Evolutionary conservation across 345 rosid species (phyloP).

Genomic region (Acer negundo): DNA sequence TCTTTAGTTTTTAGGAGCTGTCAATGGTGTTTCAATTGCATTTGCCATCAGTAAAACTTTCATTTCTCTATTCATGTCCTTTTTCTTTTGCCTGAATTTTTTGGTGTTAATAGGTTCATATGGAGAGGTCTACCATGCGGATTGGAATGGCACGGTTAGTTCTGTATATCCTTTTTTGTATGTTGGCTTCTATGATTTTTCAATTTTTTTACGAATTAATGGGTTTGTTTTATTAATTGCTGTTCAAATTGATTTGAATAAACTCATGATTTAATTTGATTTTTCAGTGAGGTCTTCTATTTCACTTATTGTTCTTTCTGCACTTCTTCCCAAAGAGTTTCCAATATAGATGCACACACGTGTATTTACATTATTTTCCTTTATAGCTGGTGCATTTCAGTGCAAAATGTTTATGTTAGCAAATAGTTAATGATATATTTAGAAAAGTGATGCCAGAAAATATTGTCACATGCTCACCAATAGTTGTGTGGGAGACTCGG

Average conservation of each 20-base stretch:
- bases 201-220: background rate
- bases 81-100: conserved; percentile 11
- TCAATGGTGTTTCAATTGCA: conserved; percentile 12
- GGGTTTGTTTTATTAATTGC: background rate
- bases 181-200: background rate
- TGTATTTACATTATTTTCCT: background rate
- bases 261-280: no score
- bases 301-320: background rate
- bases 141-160: conserved; percentile 98
- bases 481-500: background rate
- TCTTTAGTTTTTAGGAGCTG: background rate
- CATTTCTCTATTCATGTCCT: conserved; percentile 11
- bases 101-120: conserved; percentile 72
- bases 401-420: background rate
- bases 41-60: conserved; percentile 7
- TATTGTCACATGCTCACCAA: background rate
- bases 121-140: conserved; percentile 98
- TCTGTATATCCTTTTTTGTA: conserved; percentile 18
- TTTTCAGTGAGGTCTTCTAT: background rate
- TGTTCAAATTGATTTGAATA: background rate
- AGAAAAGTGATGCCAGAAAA: background rate
- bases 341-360: background rate
- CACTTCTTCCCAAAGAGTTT: background rate
- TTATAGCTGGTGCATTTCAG: background rate
- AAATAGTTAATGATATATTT: background rate